Percentiles rank a stretch among this genome's conserved stretches.
Conservation (phyloP, 2,329 filamentous ascomycete species). For the Clarireedia paspali region DNA sequence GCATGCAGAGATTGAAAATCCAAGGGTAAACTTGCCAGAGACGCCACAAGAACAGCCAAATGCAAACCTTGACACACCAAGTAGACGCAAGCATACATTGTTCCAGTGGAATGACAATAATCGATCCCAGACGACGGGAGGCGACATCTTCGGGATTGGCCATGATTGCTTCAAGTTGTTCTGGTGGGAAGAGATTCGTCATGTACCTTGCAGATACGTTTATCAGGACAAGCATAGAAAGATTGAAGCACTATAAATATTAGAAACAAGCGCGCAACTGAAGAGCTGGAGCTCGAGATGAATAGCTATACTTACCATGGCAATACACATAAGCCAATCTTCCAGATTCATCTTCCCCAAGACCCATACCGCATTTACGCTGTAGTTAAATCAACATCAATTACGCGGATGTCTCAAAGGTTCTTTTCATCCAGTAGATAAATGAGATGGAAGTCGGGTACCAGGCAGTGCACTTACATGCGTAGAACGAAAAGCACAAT, state of each 20-base stretch:
- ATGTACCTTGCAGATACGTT: slow-evolving; percentile 31
- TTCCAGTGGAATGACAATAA: slow-evolving; percentile 41
- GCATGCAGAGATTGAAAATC: not conserved
- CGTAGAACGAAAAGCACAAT: slow-evolving; percentile 13
- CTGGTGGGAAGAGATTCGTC: slow-evolving; percentile 33
- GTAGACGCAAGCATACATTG: slow-evolving; percentile 41
- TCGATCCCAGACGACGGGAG: slow-evolving; percentile 38
- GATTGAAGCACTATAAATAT: slow-evolving; percentile 29
- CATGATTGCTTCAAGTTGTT: slow-evolving; percentile 28
- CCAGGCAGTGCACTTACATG: slow-evolving; percentile 13
- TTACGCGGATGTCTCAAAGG: not conserved
- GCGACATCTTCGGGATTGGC: slow-evolving; percentile 33
- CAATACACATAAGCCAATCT: slow-evolving; percentile 32
- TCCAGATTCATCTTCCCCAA: slow-evolving; percentile 22
- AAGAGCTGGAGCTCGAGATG: not conserved
- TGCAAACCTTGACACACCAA: slow-evolving; percentile 45
- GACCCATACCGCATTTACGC: slow-evolving; percentile 16
- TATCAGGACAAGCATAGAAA: slow-evolving; percentile 29
- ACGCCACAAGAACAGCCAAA: slow-evolving; percentile 37
- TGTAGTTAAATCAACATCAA: not conserved
- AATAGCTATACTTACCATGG: slow-evolving; percentile 26
- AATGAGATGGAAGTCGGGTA: not conserved
- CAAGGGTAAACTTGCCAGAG: slow-evolving; percentile 13
- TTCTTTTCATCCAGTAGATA: not conserved
- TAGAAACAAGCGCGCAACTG: not conserved